These are phyloP conservation scores for Trichoderma aggressivum DNA, from an alignment of 2,329 filamentous ascomycete genomes.

Conservation along the genomic window DNA sequence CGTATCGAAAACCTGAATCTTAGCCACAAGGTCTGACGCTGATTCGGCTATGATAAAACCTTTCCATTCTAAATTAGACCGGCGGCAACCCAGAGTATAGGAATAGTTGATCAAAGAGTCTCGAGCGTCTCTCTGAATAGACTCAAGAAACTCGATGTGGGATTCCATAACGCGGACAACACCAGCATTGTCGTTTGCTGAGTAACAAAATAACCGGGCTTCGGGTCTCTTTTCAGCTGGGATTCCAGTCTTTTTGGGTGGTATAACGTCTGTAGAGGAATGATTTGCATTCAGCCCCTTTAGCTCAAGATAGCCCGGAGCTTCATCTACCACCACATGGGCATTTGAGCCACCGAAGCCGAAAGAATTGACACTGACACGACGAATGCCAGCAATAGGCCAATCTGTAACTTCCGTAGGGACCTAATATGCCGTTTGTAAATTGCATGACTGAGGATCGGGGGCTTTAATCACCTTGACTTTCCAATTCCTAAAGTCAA, in stretches of 20 bases:
- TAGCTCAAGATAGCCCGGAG: constrained; percentile 38
- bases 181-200: constrained; percentile 42
- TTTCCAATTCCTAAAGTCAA: constrained; percentile 45
- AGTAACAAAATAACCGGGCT: constrained; percentile 41
- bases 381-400: constrained; percentile 43
- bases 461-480: constrained; percentile 39
- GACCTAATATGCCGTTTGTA: constrained; percentile 32
- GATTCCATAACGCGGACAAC: constrained; percentile 36
- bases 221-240: neutral
- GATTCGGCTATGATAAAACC: constrained; percentile 37
- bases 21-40: constrained; percentile 31
- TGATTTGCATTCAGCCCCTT: constrained; percentile 37
- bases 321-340: constrained; percentile 51
- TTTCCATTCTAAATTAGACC: constrained; percentile 45
- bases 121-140: constrained; percentile 3
- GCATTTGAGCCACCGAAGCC: constrained; percentile 57
- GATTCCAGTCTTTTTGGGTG: neutral
- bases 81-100: constrained; percentile 45
- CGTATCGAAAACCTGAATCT: constrained; percentile 26
- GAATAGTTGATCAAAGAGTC: constrained; percentile 40
- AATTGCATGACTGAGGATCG: neutral
- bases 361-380: constrained; percentile 55
- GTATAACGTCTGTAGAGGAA: constrained; percentile 31
- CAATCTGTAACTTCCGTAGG: constrained; percentile 41
- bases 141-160: constrained; percentile 33